Conservation (phyloP, 169 alveolate genomes). For the Plasmodium sp. region DNA sequence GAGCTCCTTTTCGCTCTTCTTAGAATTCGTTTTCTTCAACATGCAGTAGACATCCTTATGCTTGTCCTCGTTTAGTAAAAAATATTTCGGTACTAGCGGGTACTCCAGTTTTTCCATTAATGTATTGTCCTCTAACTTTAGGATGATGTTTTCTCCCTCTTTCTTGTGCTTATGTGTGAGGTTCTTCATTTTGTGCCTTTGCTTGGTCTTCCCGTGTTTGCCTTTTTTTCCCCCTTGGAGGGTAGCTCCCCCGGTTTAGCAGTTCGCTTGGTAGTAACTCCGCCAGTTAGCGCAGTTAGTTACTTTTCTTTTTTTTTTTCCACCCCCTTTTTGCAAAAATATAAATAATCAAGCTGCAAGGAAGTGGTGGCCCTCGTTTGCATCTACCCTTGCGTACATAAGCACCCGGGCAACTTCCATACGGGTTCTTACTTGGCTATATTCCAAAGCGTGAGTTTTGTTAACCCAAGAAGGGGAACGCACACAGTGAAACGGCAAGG, state of each 20-base stretch:
- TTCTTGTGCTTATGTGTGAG: background rate
- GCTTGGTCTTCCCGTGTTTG: background rate
- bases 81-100: conserved; percentile 11
- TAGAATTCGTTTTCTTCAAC: background rate
- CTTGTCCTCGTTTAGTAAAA: conserved; percentile 9
- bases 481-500: background rate
- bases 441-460: background rate
- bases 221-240: background rate
- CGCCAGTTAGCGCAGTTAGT: background rate
- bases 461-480: background rate
- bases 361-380: background rate
- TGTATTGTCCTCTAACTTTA: conserved; percentile 11
- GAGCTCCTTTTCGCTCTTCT: background rate
- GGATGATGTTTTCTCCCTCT: background rate
- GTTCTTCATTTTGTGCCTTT: background rate
- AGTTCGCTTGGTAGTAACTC: background rate
- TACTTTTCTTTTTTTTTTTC: background rate
- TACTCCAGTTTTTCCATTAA: background rate
- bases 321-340: background rate
- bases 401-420: background rate
- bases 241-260: background rate
- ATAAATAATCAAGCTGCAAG: background rate
- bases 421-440: background rate
- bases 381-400: background rate
- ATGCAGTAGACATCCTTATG: conserved; percentile 7